Evolutionary conservation across 306 rosid genomes (phyloP), one percentile per base, ranked within the genome.

Genomic region (Hylodesmum podocarpum): DNA sequence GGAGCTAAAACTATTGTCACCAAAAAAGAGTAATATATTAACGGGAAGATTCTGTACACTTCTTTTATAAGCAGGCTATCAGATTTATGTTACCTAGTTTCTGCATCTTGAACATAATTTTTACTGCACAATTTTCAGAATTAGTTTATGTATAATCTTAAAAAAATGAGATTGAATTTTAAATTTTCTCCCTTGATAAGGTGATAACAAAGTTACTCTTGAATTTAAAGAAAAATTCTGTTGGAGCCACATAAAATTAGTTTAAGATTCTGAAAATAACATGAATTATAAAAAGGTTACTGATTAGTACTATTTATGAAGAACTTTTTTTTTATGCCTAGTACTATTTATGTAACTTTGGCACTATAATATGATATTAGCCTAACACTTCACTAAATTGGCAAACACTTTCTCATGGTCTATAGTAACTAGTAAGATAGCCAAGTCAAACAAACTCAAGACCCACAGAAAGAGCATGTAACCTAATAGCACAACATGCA

Each of bases 401-500:
- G 70, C 76, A 54, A 21, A 51, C 43, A 61, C 74, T 81, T 76
- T 62, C 66, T 69, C 78, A 68, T 75, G 84, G 43, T 59, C 61
- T 75, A 49, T 29, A 58, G 66, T 49, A 57, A 58, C 34, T 49
- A 63, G 62, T 66, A 74, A 73, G 37, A n/a, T 18, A 65, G 39
- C 53, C 41, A 61, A 71, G 78, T 83, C 88, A 84, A 84, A 86
- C 89, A 87, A 74, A 83, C 36, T 77, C 41, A 46, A 88, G 87
- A 78, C 87, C 88, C 91, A 89, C 85, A 86, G 80, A 85, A 89
- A 84, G 84, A 78, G 75, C 62, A 74, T 87, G 89, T 78, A 86
- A 75, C 88, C 91, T 76, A 81, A 43, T 72, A 73, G 59, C 83
- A 67, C 78, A 80, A 83, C 90, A 91, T 59, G 69, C 68, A 73